A percentile compares a stretch with the other conserved stretches of the same genome.
phyloP scores from a whole-genome alignment of 208 protist genomes.

The Leishmania major region DNA sequence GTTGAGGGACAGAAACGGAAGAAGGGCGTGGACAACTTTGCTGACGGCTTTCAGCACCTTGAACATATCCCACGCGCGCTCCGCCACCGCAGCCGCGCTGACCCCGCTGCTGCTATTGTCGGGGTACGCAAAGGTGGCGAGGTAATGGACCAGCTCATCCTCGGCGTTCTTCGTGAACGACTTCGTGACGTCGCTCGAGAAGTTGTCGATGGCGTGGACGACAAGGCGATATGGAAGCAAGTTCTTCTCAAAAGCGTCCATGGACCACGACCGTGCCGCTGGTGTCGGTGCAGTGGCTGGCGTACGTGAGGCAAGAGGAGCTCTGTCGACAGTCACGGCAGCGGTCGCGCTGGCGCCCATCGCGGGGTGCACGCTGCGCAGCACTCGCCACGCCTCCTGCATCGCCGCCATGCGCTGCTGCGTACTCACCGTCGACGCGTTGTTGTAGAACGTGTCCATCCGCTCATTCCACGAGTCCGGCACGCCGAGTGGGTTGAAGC shows the following conservation, averaged over 20 bases:
- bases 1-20: conserved; percentile 81
- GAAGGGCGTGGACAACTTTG: conserved; percentile 67
- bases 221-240: conserved; percentile 37
- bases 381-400: conserved; percentile 58
- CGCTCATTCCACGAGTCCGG: conserved; percentile 92
- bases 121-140: conserved; percentile 26
- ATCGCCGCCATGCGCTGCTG: conserved; percentile 50
- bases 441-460: conserved; percentile 90
- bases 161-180: conserved; percentile 59
- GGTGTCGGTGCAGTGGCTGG: conserved; percentile 1
- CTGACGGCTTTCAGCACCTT: conserved; percentile 71
- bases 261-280: conserved; percentile 4
- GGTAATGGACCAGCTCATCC: conserved; percentile 30
- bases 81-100: conserved; percentile 20
- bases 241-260: conserved; percentile 28
- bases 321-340: background rate
- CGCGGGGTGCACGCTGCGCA: conserved; percentile 22
- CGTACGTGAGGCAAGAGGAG: background rate
- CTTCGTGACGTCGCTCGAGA: conserved; percentile 52
- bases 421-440: conserved; percentile 51
- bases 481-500: conserved; percentile 86
- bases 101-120: background rate
- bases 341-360: conserved; percentile 1
- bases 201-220: conserved; percentile 55
- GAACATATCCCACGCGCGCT: conserved; percentile 54